These are phyloP conservation scores for Erysimum pusillum DNA, from an alignment of 441 rosid genomes.

Conservation along the genomic window DNA sequence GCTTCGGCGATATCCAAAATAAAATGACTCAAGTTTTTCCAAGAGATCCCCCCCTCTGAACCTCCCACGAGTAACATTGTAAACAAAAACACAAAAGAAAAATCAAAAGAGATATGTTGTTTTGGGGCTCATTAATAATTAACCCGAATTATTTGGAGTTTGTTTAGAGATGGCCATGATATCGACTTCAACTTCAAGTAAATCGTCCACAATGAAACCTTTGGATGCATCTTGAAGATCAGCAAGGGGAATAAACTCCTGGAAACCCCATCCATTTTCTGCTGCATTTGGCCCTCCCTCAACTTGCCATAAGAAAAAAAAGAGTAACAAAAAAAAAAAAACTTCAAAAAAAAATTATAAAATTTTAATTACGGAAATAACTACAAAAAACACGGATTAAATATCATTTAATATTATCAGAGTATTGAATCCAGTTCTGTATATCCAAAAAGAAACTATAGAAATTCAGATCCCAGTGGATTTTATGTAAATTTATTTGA, in stretches of 20 bases:
- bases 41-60: not conserved
- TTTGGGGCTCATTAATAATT: not conserved
- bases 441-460: too few relatives aligned
- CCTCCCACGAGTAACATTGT: conserved; percentile 5
- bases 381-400: too few relatives aligned
- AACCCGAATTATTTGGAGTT: conserved; percentile 19
- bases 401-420: too few relatives aligned
- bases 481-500: too few relatives aligned
- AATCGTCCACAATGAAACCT: conserved; percentile 24
- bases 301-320: conserved; percentile 16
- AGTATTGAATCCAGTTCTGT: too few relatives aligned
- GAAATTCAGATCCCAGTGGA: too few relatives aligned
- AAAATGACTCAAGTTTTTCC: not conserved
- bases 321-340: not conserved
- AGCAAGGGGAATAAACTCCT: conserved; percentile 25
- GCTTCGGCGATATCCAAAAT: not conserved
- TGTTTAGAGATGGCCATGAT: conserved; percentile 24
- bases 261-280: conserved; percentile 38
- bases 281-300: conserved; percentile 33
- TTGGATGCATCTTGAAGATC: conserved; percentile 36
- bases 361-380: too few relatives aligned
- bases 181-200: conserved; percentile 32
- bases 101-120: not conserved
- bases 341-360: too few relatives aligned
- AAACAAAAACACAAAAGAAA: not conserved